phyloP scores from a whole-genome alignment of 179 eudicot species.

The Silene noctiflora region DNA sequence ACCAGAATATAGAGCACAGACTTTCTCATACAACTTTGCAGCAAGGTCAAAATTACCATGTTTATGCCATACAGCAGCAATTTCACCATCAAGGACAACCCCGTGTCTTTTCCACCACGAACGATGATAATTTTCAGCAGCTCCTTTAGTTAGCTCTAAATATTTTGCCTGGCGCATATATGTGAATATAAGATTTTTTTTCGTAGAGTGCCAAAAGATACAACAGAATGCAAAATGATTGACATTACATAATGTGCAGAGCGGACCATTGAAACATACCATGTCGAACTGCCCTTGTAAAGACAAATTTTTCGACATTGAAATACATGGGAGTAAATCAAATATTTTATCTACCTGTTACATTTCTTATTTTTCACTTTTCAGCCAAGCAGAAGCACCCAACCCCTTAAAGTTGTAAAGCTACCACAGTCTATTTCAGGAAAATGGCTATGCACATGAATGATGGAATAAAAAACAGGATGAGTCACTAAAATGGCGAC shows the following conservation, averaged over 20 bases:
- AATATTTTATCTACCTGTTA: background rate
- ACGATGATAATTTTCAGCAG: conserved; percentile 86
- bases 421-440: background rate
- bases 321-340: background rate
- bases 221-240: background rate
- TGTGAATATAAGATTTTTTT: background rate
- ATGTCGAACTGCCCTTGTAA: background rate
- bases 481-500: background rate
- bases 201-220: background rate
- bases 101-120: conserved; percentile 99
- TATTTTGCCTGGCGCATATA: conserved; percentile 61
- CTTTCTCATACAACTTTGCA: conserved; percentile 87
- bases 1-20: conserved; percentile 95
- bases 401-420: background rate
- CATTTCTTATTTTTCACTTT: background rate
- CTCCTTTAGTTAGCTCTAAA: conserved; percentile 84
- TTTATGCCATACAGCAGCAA: conserved; percentile 79
- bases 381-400: background rate
- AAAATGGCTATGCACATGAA: background rate
- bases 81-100: conserved; percentile 98
- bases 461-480: background rate
- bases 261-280: background rate
- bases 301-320: background rate
- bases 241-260: background rate
- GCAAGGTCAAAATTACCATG: conserved; percentile 80